Evolutionary conservation across 805 yeast species (phyloP), one percentile per base, ranked within the genome.

Genomic region (Cyberlindnera euphorbiiphila): DNA sequence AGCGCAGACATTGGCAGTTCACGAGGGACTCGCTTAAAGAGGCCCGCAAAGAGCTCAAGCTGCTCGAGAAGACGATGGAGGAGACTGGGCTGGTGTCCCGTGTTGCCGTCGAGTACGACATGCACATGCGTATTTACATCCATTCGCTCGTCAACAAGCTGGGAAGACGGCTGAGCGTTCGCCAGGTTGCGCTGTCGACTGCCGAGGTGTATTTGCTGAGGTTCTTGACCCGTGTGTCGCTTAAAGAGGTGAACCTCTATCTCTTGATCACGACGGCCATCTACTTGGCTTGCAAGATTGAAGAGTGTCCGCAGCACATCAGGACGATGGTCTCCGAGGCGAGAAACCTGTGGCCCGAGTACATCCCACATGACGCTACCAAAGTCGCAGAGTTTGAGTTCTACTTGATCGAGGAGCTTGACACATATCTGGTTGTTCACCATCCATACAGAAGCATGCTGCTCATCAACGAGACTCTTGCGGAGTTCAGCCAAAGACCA

Each of bases 381-480:
- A 86, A 85, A 53, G 68, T 93, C 12, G 97, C 98, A 0, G 98
- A 93, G 57, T 85, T 94, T 62, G 98, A 93, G 61, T 93, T 93
- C 57, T 93, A 91, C 56, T 60, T 93, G 29, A 80, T 93, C 14
- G 97, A 88, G 52, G 98, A 89, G 58, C 68, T 93, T 62, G 77
- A 83, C 53, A 69, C 83, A 61, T 81, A 69, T 53, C 53, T 85
- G 43, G 67, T 82, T n/a, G 69, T 83, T 3, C 85, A 83, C 54
- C 93, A 83, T 54, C 93, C 93, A 0, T 84, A 84, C 57, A 66
- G 72, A 43, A 71, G 86, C 3, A 60, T 84, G 42, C 57, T 73
- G 19, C 81, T 73, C 54, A 68, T 84, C 45, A 54, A 64, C 58
- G 46, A 59, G 30, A 34, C 50, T 1, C 36, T 53, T 14, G 7